A percentile compares a stretch with the other conserved stretches of the same genome.
Evolutionary conservation across 176 grass and related monocot genomes (phyloP).

Genomic region (Triticum dicoccoides): DNA sequence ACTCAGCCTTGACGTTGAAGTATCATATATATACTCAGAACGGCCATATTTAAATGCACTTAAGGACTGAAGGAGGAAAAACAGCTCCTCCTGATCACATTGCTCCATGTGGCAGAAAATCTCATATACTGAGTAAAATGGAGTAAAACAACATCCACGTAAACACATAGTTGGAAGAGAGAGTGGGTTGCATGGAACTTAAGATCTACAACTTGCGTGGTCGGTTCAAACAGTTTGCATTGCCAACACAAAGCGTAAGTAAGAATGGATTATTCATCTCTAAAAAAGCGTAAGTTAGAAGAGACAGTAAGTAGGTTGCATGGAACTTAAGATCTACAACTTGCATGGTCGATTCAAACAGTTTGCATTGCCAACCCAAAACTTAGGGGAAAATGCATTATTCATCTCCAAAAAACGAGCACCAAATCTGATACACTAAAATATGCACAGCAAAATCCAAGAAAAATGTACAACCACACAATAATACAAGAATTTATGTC

Average conservation of each 20-base stretch:
- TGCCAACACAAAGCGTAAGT: neutral
- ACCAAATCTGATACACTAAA: conserved; percentile 12
- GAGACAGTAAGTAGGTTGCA: neutral
- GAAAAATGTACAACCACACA: conserved; percentile 13
- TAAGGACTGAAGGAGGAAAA: neutral
- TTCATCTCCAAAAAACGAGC: neutral
- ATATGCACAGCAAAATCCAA: neutral
- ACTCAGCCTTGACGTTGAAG: neutral
- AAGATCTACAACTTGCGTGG: neutral
- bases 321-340: neutral
- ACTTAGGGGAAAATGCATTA: neutral
- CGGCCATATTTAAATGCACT: neutral
- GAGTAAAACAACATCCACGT: neutral
- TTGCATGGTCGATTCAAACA: neutral
- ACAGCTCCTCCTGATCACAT: neutral
- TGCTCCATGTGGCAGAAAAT: conserved; percentile 28
- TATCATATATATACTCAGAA: neutral
- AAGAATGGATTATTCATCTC: conserved; percentile 9
- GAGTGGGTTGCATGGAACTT: neutral
- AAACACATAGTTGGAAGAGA: neutral
- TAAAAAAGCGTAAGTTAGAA: neutral
- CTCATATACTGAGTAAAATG: neutral
- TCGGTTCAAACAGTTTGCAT: neutral
- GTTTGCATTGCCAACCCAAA: neutral
- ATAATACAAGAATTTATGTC: neutral